Conservation (phyloP, 2,329 filamentous ascomycete genomes). For the Fusarium ramigenum region DNA sequence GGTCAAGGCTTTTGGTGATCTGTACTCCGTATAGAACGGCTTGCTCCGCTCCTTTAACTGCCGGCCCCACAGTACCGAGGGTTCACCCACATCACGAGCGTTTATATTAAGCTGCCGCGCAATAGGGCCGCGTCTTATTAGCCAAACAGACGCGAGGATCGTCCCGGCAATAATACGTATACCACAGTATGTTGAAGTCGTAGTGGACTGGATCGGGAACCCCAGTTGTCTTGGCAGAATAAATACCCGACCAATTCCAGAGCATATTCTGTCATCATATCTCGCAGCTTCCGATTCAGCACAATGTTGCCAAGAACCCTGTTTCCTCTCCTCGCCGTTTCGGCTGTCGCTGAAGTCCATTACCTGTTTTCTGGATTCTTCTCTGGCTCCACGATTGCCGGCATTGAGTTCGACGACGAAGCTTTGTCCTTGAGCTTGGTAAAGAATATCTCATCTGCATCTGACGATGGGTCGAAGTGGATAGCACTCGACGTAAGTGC, state of each 20-base stretch:
- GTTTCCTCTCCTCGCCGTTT: neutral
- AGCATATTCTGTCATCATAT: rapidly evolving
- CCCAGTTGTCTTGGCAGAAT: neutral
- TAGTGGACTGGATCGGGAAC: neutral
- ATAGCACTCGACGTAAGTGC: neutral
- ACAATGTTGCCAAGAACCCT: neutral
- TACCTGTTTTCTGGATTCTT: neutral
- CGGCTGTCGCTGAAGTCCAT: neutral
- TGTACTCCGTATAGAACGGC: no score
- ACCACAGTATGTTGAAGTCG: rapidly evolving
- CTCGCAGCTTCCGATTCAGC: neutral
- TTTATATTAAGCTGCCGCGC: neutral
- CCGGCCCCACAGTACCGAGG: neutral
- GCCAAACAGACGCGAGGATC: neutral
- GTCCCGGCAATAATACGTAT: rapidly evolving
- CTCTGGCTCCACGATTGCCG: rapidly evolving
- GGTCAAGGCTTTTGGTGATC: no score
- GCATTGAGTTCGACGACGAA: neutral
- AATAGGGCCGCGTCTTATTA: neutral
- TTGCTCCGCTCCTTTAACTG: neutral
- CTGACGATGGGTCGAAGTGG: neutral
- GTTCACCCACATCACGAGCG: neutral
- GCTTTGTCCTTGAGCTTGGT: rapidly evolving
- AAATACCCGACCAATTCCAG: neutral
- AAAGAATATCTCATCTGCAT: neutral